Evolutionary conservation across 2,329 filamentous ascomycete genomes (phyloP).

Genomic region (Apiospora pterosperma): DNA sequence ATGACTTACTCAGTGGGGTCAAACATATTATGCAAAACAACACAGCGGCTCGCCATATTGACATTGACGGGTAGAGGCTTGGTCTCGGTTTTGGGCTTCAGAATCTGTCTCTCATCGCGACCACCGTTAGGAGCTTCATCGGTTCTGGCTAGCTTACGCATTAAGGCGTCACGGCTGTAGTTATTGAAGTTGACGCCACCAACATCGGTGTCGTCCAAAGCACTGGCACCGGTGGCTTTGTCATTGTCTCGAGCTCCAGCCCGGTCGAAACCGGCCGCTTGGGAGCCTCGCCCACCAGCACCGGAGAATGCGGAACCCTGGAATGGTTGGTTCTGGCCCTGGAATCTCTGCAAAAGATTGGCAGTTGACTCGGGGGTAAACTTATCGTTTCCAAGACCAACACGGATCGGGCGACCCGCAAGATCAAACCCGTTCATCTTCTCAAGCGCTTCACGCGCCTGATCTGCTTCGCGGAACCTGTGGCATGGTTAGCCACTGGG

Average conservation of each 20-base stretch:
- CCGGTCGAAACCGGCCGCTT: conserved; percentile 86
- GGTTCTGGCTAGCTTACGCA: conserved; percentile 96
- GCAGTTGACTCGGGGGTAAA: conserved; percentile 97
- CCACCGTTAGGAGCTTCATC: conserved; percentile 70
- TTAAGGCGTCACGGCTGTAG: conserved; percentile 96
- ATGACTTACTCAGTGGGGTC: conserved; percentile 79
- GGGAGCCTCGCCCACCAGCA: conserved; percentile 79
- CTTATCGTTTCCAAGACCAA: conserved; percentile 99
- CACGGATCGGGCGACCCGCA: conserved; percentile 93
- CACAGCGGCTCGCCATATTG: conserved; percentile 89
- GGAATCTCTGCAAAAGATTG: conserved; percentile 88
- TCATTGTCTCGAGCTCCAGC: conserved; percentile 85
- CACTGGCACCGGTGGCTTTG: conserved; percentile 87
- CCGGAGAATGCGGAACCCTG: conserved; percentile 92
- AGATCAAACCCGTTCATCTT: conserved; percentile 99
- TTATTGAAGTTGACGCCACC: conserved; percentile 99
- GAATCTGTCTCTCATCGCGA: conserved; percentile 66
- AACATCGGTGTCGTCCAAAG: conserved; percentile 95
- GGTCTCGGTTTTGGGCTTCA: conserved; percentile 74
- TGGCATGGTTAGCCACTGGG: conserved; percentile 29
- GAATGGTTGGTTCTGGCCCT: conserved; percentile 64
- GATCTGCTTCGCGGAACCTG: conserved; percentile 84
- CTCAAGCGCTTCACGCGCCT: conserved; percentile 91
- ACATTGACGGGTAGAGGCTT: conserved; percentile 81
- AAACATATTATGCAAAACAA: conserved; percentile 95